Base-by-base conservation (phyloP, 139 green algal species). In the Eudorina sp. region DNA sequence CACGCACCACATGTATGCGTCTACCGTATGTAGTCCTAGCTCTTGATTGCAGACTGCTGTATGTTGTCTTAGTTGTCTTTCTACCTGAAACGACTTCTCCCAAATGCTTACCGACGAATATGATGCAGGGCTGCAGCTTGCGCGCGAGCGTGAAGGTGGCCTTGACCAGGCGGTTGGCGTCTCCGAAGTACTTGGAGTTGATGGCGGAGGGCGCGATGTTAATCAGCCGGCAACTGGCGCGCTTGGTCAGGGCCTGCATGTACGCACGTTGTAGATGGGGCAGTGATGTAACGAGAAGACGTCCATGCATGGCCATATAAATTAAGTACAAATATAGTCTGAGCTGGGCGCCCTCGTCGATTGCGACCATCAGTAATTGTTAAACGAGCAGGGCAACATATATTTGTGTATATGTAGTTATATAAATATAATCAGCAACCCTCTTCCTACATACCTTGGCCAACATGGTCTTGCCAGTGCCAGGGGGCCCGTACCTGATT, bases 41-140 rank as follows among this genome's bases (percentile, higher is more conserved):
- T n/a, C n/a, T n/a, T n/a, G n/a, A n/a, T n/a, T n/a, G n/a, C n/a
- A n/a, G n/a, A n/a, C n/a, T n/a, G n/a, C n/a, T n/a, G n/a, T n/a
- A n/a, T n/a, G n/a, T n/a, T n/a, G n/a, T n/a, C n/a, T n/a, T n/a
- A n/a, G n/a, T n/a, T n/a, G n/a, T n/a, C n/a, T n/a, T n/a, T n/a
- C n/a, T 4, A 27, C 64, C 19, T 41, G 25, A n/a, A 73, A 13
- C 64, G 3, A 13, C 31, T 8, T 13, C 13, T 18, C 55, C 11
- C 55, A 8, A n/a, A 43, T 1, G 62, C 73, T 6, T 45, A 81
- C 73, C 73, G 25, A 81, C 18, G 43, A 81, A 81, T 2, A 81
- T 41, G 45, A 81, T 53, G 73, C 73, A 81, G 73, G 73, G 73
- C 73, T 58, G 41, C 73, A 81, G 41, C 73, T 62, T 81, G 21